phyloP scores from a whole-genome alignment of 495 filamentous ascomycete genomes.

The Hypoxylon intermedium region DNA sequence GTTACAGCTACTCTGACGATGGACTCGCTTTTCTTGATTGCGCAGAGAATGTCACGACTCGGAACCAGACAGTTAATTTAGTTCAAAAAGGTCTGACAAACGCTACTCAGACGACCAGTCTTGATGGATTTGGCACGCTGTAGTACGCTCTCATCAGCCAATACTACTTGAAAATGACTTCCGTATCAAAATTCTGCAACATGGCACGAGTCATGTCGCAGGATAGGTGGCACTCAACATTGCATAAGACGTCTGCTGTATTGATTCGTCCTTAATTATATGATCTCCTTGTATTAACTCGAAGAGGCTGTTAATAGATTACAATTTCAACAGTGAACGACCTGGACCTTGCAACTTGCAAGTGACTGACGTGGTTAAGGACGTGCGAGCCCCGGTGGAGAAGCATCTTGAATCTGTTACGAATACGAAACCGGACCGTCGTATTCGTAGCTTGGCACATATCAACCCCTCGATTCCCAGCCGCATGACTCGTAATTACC shows the following conservation, averaged over 20 bases:
- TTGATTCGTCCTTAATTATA: no score
- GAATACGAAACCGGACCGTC: constrained; percentile 22
- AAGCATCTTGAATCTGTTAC: background rate
- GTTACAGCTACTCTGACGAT: constrained; percentile 30
- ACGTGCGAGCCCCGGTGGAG: background rate
- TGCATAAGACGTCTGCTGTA: no score
- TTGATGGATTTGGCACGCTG: constrained; percentile 23
- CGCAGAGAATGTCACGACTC: constrained; percentile 23
- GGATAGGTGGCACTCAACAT: no score
- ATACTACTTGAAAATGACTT: constrained; percentile 21
- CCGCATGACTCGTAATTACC: constrained; percentile 28
- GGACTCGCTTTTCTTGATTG: constrained; percentile 26
- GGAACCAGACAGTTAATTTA: constrained; percentile 5
- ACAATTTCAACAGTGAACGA: no score
- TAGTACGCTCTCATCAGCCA: constrained; percentile 32
- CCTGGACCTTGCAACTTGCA: no score
- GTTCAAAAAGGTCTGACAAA: constrained; percentile 7
- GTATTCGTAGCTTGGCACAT: constrained; percentile 22
- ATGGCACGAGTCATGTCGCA: no score
- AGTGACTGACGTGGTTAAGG: no score
- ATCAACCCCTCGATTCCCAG: background rate
- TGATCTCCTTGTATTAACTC: no score
- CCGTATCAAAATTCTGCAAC: background rate
- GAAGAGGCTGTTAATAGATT: no score
- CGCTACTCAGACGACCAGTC: constrained; percentile 32